Percentiles rank a stretch among this genome's conserved stretches.
phyloP scores from a whole-genome alignment of 176 grass and related monocot species.

The Aegilops umbellulata region DNA sequence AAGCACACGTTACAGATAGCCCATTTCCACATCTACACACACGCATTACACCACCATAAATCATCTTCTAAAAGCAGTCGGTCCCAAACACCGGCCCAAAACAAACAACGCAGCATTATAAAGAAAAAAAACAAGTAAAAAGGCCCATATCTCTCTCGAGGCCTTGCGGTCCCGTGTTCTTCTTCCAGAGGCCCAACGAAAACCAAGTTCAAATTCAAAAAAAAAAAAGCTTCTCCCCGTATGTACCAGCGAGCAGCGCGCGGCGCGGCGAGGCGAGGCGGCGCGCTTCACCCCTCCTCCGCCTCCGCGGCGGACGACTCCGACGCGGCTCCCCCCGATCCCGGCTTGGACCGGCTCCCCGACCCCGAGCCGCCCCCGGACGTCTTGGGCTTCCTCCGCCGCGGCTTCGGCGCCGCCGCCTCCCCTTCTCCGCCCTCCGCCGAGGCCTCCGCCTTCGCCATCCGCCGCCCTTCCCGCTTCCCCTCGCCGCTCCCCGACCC shows the following conservation, averaged over 20 bases:
- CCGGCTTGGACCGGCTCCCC: conserved; percentile 8
- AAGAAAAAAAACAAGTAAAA: not conserved
- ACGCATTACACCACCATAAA: conserved; percentile 2
- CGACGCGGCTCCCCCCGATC: not conserved
- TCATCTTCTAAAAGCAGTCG: not conserved
- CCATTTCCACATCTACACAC: not conserved
- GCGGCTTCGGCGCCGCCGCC: conserved; percentile 30
- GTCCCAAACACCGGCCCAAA: not conserved
- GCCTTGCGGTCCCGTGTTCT: too few species aligned
- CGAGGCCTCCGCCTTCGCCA: conserved; percentile 1
- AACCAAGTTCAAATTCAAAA: too few species aligned
- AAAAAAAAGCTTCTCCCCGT: too few species aligned
- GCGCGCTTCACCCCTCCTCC: not conserved
- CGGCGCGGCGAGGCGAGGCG: not conserved
- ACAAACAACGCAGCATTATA: not conserved
- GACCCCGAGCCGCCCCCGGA: conserved; percentile 34
- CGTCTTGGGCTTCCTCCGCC: conserved; percentile 47
- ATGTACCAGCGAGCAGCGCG: too few species aligned
- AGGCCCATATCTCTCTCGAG: not conserved
- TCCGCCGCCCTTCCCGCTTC: conserved; percentile 31
- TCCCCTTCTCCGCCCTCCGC: conserved; percentile 41
- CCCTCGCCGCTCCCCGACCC: conserved; percentile 20
- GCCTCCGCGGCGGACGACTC: not conserved
- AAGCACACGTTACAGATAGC: not conserved
- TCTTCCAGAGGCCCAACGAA: too few species aligned